Evolutionary conservation across 176 grass and related monocot genomes (phyloP), one percentile per base, ranked within the genome.

Genomic region (Elaeis guineensis): DNA sequence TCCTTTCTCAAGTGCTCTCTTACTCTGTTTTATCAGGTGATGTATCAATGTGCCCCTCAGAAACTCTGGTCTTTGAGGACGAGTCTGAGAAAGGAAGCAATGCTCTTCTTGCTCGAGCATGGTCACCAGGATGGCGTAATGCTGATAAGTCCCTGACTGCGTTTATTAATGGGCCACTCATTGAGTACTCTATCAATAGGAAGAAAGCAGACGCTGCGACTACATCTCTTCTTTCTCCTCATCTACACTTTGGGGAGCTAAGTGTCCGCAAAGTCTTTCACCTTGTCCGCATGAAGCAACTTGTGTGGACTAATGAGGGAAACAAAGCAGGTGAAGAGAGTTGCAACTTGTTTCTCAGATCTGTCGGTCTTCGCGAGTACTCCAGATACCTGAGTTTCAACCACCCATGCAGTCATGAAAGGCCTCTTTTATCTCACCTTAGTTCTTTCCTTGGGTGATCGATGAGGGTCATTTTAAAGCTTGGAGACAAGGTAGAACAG

Each of bases 241-340:
- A 91, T 71, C 49, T 97, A 24, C 93, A 97, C 32, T 97, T 97
- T 2, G 93, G 93, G 6, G 93, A 97, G 70, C 76, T 97, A n/a
- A 97, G 93, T 1, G 93, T 91, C n/a, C 87, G 93, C 54, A 97
- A 97, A 71, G 87, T 97, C 9, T 97, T 97, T 69, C 93, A 97
- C 23, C 81, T 89, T 14, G 87, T 97, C 57, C 87, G 78, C 1
- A 85, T 97, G 84, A 97, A 97, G 73, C 93, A 97, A 49, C 84
- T 97, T 1, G 59, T 97, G 63, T 91, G 87, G 93, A 88, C 72
- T 48, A 91, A 89, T 5, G 93, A 91, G 32, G 87, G 87, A 0
- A 91, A 91, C 52, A 83, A 58, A 7, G 78, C 50, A 50, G 87
- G 75, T 0, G 93, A 97, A 76, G 93, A 89, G 76, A 91, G 93